Base-by-base conservation (phyloP, 176 grass and related monocot genomes). In the Musa schizocarpa region DNA sequence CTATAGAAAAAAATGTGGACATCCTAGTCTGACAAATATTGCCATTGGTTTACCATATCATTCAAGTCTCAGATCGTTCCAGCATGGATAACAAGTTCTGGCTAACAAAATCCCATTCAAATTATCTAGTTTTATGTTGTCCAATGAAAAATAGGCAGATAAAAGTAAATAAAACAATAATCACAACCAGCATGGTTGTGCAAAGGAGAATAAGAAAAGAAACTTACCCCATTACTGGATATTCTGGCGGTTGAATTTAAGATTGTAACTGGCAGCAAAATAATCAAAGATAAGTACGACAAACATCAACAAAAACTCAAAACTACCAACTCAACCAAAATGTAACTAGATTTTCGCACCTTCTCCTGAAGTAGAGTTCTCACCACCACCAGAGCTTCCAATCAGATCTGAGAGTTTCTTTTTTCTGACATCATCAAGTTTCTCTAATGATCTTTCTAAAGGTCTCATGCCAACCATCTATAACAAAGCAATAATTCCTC, bases 401-500 rank as follows among this genome's bases (percentile, higher is more conserved):
- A 99, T 99, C 86, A 99, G 87, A 78, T 99, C 96, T 82, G 96
- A 99, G 14, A 99, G 78, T 71, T 99, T 99, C 78, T 99, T 99
- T 86, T 99, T 94, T 75, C 96, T 91, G 26, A 99, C 91, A 12
- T 99, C 96, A 54, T 99, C 96, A 78, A 99, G 82, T 79, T 99
- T 99, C 83, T 99, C 96, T 63, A 99, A 80, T 8, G 91, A 95
- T 54, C 88, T 85, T 64, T 99, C 96, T 80, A 99, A 88, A 10
- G 96, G 96, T 82, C 85, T 99, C 96, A 99, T 92, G 53, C 91
- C 91, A 88, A 99, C 96, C 82, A 95, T 99, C 96, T 99, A 86
- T 52, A 79, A 85, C 59, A 82, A 66, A 85, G 25, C 34, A 62
- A 65, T 22, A 69, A 77, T 24, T 49, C 25, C 34, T 43, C 34